phyloP scores from a whole-genome alignment of 2,329 filamentous ascomycete species.

The Aureobasidium zeae region DNA sequence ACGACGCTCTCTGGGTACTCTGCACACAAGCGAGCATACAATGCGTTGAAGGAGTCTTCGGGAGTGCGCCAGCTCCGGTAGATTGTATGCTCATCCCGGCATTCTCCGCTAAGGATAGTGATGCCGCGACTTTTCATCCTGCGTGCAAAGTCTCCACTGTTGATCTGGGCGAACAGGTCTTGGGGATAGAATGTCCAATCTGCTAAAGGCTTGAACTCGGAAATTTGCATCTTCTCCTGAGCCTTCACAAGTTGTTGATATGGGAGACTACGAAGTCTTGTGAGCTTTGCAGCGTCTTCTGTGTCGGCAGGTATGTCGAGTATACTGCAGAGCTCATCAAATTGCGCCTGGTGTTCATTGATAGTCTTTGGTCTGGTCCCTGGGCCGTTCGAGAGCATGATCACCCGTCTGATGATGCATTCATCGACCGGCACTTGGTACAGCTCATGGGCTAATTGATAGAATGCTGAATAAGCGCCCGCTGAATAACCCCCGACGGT shows the following conservation, averaged over 20 bases:
- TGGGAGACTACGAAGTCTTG: slow-evolving; percentile 34
- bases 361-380: slow-evolving; percentile 44
- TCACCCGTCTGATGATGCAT: slow-evolving; percentile 40
- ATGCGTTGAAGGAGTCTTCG: slow-evolving; percentile 30
- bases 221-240: slow-evolving; percentile 34
- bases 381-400: slow-evolving; percentile 48
- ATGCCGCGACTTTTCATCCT: slow-evolving; percentile 38
- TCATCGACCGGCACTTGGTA: slow-evolving; percentile 34
- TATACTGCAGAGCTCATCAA: slow-evolving; percentile 39
- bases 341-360: slow-evolving; percentile 42
- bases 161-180: slow-evolving; percentile 38
- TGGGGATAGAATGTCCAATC: slow-evolving; percentile 40
- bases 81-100: slow-evolving; percentile 43
- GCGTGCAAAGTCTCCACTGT: slow-evolving; percentile 40
- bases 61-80: slow-evolving; percentile 46
- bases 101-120: slow-evolving; percentile 47
- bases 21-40: slow-evolving; percentile 40
- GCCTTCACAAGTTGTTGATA: slow-evolving; percentile 36
- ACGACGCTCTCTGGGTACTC: slow-evolving; percentile 43
- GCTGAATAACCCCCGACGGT: slow-evolving; percentile 49
- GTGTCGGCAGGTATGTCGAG: slow-evolving; percentile 37
- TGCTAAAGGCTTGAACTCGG: slow-evolving; percentile 46
- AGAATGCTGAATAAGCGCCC: slow-evolving; percentile 47
- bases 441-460: slow-evolving; percentile 49
- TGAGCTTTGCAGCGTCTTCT: slow-evolving; percentile 36